These are phyloP conservation scores for Hysterium pulicare DNA, from an alignment of 2,329 filamentous ascomycete genomes.

Conservation along the genomic window DNA sequence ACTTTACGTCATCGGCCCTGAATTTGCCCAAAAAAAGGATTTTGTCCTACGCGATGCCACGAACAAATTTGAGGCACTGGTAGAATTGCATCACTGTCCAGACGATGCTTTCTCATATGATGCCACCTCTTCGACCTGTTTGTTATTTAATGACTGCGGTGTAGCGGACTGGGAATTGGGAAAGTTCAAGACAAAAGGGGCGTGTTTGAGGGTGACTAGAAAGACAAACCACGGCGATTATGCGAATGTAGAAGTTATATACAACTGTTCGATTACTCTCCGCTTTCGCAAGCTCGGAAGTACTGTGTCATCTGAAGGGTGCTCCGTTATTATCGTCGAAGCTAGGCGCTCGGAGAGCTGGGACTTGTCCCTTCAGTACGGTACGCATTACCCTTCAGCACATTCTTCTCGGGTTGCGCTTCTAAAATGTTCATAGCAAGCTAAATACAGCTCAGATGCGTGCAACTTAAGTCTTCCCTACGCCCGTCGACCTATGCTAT, in stretches of 20 bases:
- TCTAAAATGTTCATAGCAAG: neutral
- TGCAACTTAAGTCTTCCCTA: neutral
- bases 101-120: neutral
- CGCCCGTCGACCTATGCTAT: neutral
- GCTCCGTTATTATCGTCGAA: neutral
- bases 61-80: neutral
- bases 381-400: neutral
- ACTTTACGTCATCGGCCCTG: neutral
- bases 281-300: neutral
- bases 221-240: too few relatives aligned
- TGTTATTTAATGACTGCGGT: neutral
- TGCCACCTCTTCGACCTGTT: neutral
- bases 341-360: neutral
- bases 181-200: neutral
- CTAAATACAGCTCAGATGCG: neutral
- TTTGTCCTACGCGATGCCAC: neutral
- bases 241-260: neutral
- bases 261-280: neutral
- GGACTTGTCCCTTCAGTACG: neutral
- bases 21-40: neutral
- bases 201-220: neutral
- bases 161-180: neutral
- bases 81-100: slow-evolving; percentile 1
- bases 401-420: neutral
- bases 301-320: neutral